These are phyloP conservation scores for Danielozyma ontarioensis DNA, from an alignment of 805 yeast species.

Conservation along the genomic window DNA sequence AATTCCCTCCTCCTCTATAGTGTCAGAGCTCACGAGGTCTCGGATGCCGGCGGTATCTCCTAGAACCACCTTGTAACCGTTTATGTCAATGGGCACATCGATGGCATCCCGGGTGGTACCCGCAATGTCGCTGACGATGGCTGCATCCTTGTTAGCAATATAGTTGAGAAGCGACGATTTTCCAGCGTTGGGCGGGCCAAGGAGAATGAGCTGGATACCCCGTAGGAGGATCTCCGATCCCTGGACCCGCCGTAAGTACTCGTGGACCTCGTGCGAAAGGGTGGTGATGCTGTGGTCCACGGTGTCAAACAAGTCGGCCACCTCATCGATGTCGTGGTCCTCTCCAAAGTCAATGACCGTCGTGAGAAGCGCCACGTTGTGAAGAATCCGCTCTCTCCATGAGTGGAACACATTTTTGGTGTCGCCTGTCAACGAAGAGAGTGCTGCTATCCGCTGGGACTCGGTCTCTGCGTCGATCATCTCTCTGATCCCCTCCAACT, in stretches of 20 bases:
- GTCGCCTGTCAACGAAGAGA: slow-evolving; percentile 67
- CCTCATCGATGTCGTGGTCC: slow-evolving; percentile 77
- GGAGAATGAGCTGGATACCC: slow-evolving; percentile 68
- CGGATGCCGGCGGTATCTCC: slow-evolving; percentile 96
- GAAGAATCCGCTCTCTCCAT: slow-evolving; percentile 68
- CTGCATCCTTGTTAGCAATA: slow-evolving; percentile 75
- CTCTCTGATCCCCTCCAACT: slow-evolving; percentile 85
- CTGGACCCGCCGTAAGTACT: slow-evolving; percentile 42
- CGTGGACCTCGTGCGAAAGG: slow-evolving; percentile 42
- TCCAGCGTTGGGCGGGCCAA: slow-evolving; percentile 97
- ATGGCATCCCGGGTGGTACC: slow-evolving; percentile 93
- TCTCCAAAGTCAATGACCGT: slow-evolving; percentile 95
- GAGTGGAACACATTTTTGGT: slow-evolving; percentile 46
- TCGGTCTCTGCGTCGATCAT: slow-evolving; percentile 94
- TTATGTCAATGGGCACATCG: slow-evolving; percentile 73
- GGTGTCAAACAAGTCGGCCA: slow-evolving; percentile 44
- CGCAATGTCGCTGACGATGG: slow-evolving; percentile 85
- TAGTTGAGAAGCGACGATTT: slow-evolving; percentile 80
- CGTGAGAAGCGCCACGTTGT: slow-evolving; percentile 68
- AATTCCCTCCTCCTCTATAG: slow-evolving; percentile 77
- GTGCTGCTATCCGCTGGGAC: slow-evolving; percentile 70
- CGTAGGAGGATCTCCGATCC: slow-evolving; percentile 58
- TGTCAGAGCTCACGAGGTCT: slow-evolving; percentile 40
- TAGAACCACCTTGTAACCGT: slow-evolving; percentile 76
- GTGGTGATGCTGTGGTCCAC: slow-evolving; percentile 41